A percentile compares a stretch with the other conserved stretches of the same genome.
Evolutionary conservation across 176 grass and related monocot species (phyloP).

Genomic region (Phoenix roebelenii): DNA sequence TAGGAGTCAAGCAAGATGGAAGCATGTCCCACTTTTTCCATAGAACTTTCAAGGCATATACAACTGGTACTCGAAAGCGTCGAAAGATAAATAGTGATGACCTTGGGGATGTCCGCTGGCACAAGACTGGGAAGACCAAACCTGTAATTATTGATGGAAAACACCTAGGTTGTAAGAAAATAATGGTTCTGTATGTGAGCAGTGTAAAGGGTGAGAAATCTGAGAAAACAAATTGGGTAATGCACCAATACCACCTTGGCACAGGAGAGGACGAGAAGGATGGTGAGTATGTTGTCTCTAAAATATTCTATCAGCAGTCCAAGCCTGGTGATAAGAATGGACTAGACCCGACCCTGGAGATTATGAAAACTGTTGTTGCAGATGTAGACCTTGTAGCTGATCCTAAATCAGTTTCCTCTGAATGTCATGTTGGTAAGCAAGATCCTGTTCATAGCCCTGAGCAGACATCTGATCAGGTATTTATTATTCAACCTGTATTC

Average conservation of each 20-base stretch:
- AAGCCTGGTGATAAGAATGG: slow-evolving; percentile 54
- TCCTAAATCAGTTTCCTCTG: slow-evolving; percentile 23
- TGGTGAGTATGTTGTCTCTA: slow-evolving; percentile 76
- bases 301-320: slow-evolving; percentile 82
- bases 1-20: slow-evolving; percentile 91
- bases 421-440: slow-evolving; percentile 29
- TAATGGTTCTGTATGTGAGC: slow-evolving; percentile 90
- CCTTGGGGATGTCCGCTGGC: slow-evolving; percentile 78
- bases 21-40: slow-evolving; percentile 91
- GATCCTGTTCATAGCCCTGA: slow-evolving; percentile 29
- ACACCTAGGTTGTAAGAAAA: slow-evolving; percentile 85
- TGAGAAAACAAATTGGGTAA: slow-evolving; percentile 96
- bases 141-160: slow-evolving; percentile 61
- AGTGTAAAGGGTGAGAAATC: slow-evolving; percentile 52
- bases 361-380: slow-evolving; percentile 22
- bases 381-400: slow-evolving; percentile 22
- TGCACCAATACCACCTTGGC: slow-evolving; percentile 91
- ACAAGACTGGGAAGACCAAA: slow-evolving; percentile 96
- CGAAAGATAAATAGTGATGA: slow-evolving; percentile 73
- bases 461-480: slow-evolving; percentile 36
- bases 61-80: slow-evolving; percentile 80
- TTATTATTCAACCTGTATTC: slow-evolving; percentile 6
- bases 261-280: slow-evolving; percentile 83
- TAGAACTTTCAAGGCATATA: slow-evolving; percentile 91
- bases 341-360: slow-evolving; percentile 22